Evolutionary conservation across 805 yeast species (phyloP), one percentile per base, ranked within the genome.

Genomic region (Hyphopichia homilentoma): DNA sequence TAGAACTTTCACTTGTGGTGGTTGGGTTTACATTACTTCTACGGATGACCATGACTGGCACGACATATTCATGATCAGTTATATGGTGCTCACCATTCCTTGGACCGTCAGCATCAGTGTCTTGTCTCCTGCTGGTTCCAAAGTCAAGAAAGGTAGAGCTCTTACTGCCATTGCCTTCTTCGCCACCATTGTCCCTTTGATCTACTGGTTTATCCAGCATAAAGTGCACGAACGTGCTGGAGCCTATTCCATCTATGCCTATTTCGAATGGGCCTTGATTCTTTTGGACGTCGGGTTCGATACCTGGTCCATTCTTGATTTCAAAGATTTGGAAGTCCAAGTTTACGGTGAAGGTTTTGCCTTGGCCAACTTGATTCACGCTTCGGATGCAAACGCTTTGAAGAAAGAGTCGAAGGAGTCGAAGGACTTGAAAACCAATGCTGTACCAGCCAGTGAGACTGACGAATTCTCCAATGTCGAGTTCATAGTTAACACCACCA

Each of bases 21-120:
- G 97, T 8, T 93, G 97, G 97, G 95, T 94, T 6, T 93, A 93
- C 54, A 84, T 93, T 41, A 93, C 98, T 2, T 84, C 96, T 5
- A 87, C 97, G 1, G 98, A 93, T 57, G 96, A 93, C 55, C 97
- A 90, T 48, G 96, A 90, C 59, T 79, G 82, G 65, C 98, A 93
- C 56, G 97, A 93, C 52, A 77, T 93, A 26, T 90, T 90, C 55
- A 93, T 93, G 98, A 87, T 93, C 39, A 56, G 82, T 17, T 93
- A 93, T 60, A 83, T 93, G 37, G 74, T 88, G 2, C 68, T 90
- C 40, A 89, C 97, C 2, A 67, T 90, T 23, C 98, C 98, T 2
- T 93, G 97, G 96, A 83, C 86, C 30, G 57, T 79, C 15, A 59
- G 77, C 29, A 75, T 83, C 21, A 76, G 81, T 15, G 48, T 58